phyloP scores from a whole-genome alignment of 148 eudicot genomes.

The Pouteria glomerata region DNA sequence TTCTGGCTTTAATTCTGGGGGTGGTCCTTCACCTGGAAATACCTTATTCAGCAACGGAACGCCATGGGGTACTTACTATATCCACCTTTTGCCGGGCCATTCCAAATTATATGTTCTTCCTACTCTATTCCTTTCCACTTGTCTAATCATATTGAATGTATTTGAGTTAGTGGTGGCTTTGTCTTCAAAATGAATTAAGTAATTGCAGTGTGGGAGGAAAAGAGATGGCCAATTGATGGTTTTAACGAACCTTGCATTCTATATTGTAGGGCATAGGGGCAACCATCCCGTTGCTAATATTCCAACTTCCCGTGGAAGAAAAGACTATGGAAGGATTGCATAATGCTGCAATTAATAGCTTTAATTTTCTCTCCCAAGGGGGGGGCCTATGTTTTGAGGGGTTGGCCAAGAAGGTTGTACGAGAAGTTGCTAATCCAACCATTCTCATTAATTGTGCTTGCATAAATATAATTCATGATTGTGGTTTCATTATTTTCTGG shows the following conservation, averaged over 20 bases:
- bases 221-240: not conserved
- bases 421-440: slow-evolving; percentile 10
- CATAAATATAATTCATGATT: slow-evolving; percentile 15
- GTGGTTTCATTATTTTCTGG: slow-evolving; percentile 11
- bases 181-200: not conserved
- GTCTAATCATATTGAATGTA: not conserved
- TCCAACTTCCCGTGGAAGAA: slow-evolving; percentile 68
- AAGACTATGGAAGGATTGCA: slow-evolving; percentile 65
- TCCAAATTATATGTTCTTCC: not conserved
- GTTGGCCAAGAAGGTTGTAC: slow-evolving; percentile 18
- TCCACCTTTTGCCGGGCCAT: not conserved
- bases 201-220: not conserved
- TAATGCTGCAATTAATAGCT: slow-evolving; percentile 20
- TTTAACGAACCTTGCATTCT: not conserved
- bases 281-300: slow-evolving; percentile 48
- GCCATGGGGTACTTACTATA: slow-evolving; percentile 49
- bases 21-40: slow-evolving; percentile 45
- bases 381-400: slow-evolving; percentile 8
- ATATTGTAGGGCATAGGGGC: slow-evolving; percentile 66
- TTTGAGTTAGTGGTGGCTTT: not conserved
- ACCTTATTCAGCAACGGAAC: slow-evolving; percentile 38
- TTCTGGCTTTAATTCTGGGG: slow-evolving; percentile 43
- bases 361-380: slow-evolving; percentile 16
- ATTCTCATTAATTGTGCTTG: slow-evolving; percentile 24
- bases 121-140: not conserved